A percentile compares a stretch with the other conserved stretches of the same genome.
Evolutionary conservation across 2,329 filamentous ascomycete species (phyloP).

Genomic region (Ophiocordyceps unilateralis): DNA sequence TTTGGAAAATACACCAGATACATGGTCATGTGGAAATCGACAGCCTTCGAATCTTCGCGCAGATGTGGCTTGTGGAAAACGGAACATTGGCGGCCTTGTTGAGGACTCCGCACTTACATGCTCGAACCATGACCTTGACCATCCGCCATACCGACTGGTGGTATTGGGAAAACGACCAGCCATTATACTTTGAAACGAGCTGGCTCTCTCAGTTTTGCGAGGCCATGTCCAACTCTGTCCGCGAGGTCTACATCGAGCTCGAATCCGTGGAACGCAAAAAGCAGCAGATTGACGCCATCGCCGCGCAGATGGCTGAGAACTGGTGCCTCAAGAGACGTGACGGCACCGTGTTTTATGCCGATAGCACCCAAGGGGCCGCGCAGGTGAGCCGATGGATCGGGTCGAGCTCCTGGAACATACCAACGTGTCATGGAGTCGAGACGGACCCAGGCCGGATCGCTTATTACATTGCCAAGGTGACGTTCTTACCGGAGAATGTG

Average conservation of each 20-base stretch:
- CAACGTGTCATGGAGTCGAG: constrained; percentile 26
- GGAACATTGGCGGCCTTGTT: constrained; percentile 12
- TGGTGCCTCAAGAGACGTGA: constrained; percentile 19
- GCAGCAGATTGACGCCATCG: constrained; percentile 25
- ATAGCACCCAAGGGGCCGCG: constrained; percentile 7
- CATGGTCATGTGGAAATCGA: constrained; percentile 12
- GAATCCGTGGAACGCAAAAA: constrained; percentile 29
- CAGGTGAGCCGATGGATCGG: constrained; percentile 24
- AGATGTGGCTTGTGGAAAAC: constrained; percentile 20
- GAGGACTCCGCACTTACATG: constrained; percentile 11
- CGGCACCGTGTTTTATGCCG: constrained; percentile 13
- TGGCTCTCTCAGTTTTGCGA: constrained; percentile 17
- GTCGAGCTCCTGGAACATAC: constrained; percentile 19
- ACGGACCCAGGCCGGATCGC: constrained; percentile 18
- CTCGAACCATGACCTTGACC: constrained; percentile 22
- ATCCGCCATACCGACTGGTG: constrained; percentile 33
- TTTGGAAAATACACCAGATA: not conserved
- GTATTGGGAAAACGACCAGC: constrained; percentile 21
- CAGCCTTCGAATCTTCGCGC: constrained; percentile 22
- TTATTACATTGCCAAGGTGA: constrained; percentile 24
- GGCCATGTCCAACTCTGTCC: constrained; percentile 14
- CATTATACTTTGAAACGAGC: constrained; percentile 15
- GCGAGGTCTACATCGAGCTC: constrained; percentile 24
- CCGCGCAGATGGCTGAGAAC: constrained; percentile 14
- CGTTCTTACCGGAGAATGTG: constrained; percentile 11